Evolutionary conservation across 78 protist species (phyloP).

Genomic region (Dictyostelium purpureum): DNA sequence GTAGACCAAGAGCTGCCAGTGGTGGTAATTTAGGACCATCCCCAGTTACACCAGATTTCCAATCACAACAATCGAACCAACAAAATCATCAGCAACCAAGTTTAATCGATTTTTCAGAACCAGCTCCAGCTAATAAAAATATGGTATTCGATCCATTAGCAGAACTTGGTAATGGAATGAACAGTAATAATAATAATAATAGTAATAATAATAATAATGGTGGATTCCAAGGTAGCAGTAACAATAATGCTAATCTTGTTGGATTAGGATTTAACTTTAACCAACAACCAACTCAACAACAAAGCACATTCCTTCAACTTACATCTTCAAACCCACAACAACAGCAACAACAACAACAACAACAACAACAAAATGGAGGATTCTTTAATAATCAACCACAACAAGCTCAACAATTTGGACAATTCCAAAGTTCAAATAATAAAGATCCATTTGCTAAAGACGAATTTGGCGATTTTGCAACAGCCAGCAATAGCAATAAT

Average conservation of each 20-base stretch:
- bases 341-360: slow-evolving; percentile 24
- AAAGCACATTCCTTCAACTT: no score
- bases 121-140: slow-evolving; percentile 17
- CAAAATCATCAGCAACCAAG: neutral
- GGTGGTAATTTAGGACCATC: slow-evolving; percentile 40
- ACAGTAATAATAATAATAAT: neutral
- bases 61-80: neutral
- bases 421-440: neutral
- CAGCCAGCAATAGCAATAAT: neutral
- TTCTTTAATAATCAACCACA: slow-evolving; percentile 13
- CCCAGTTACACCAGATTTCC: neutral
- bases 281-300: neutral
- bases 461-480: slow-evolving; percentile 68
- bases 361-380: slow-evolving; percentile 7
- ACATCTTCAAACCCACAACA: slow-evolving; percentile 1
- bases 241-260: neutral
- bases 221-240: neutral
- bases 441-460: slow-evolving; percentile 74
- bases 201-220: neutral
- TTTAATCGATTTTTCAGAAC: slow-evolving; percentile 73
- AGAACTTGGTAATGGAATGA: neutral
- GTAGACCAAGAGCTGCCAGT: slow-evolving; percentile 70
- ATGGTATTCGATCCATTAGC: slow-evolving; percentile 57
- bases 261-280: neutral
- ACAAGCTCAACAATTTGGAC: slow-evolving; percentile 55